phyloP scores from a whole-genome alignment of 2,329 filamentous ascomycete genomes.

The Cladosporium sp. region DNA sequence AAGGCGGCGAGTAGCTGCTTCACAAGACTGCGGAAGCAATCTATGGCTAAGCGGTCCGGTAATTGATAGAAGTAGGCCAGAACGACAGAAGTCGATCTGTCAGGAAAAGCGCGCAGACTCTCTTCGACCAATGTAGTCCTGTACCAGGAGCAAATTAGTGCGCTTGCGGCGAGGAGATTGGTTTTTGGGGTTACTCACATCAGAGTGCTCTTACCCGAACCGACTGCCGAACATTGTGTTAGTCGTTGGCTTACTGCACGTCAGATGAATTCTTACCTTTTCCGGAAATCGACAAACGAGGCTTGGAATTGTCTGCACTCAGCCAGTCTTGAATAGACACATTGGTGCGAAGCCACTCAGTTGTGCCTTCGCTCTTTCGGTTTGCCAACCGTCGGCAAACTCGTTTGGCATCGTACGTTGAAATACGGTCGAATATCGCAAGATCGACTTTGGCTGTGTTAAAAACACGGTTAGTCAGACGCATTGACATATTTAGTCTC shows the following conservation, averaged over 20 bases:
- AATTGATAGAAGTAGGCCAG: not conserved
- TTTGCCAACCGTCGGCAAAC: not conserved
- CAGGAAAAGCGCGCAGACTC: not conserved
- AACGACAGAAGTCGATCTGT: not conserved
- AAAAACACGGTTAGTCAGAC: too few relatives aligned
- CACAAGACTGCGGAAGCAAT: not conserved
- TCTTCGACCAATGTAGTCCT: not conserved
- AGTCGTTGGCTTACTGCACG: too few relatives aligned
- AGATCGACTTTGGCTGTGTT: not conserved
- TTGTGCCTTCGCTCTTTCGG: not conserved
- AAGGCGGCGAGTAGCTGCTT: not conserved
- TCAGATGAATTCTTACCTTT: not conserved
- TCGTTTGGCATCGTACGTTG: not conserved
- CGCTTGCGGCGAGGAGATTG: too few relatives aligned
- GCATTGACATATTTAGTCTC: too few relatives aligned
- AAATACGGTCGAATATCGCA: not conserved
- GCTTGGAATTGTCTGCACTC: not conserved
- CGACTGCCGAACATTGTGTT: too few relatives aligned
- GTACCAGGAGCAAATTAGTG: not conserved
- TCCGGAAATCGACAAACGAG: not conserved
- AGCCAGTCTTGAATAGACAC: not conserved
- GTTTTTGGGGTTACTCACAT: not conserved
- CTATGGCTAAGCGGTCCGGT: not conserved
- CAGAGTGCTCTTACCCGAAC: not conserved
- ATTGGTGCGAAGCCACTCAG: not conserved